Evolutionary conservation across 805 yeast genomes (phyloP).

Genomic region (Tanozyma kutaoensis): DNA sequence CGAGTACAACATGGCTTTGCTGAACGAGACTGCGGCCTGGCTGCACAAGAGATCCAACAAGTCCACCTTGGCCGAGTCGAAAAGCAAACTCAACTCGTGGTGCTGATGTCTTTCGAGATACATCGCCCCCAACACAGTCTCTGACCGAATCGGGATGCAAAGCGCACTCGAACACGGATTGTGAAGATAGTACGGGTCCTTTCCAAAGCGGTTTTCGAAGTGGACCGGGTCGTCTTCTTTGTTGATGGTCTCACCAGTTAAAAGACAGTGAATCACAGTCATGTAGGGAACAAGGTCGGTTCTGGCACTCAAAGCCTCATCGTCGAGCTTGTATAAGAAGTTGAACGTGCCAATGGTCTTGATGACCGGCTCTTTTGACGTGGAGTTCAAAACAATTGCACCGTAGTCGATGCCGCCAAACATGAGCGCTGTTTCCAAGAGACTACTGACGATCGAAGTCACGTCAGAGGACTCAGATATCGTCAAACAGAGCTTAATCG

Average conservation of each 20-base stretch:
- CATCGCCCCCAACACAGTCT: conserved; percentile 30
- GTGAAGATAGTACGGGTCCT: conserved; percentile 26
- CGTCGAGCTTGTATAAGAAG: conserved; percentile 10
- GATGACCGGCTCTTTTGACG: conserved; percentile 10
- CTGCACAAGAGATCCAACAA: conserved; percentile 30
- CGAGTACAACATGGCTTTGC: conserved; percentile 30
- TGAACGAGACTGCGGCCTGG: conserved; percentile 39
- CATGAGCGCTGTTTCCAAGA: conserved; percentile 24
- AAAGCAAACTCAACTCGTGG: conserved; percentile 1
- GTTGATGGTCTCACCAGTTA: conserved; percentile 20
- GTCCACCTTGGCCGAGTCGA: conserved; percentile 22
- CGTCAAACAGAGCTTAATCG: conserved; percentile 31
- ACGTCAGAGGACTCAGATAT: conserved; percentile 33
- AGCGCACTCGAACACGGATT: conserved; percentile 20
- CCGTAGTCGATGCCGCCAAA: conserved; percentile 23
- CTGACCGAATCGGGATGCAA: conserved; percentile 32
- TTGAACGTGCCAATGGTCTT: conserved; percentile 16
- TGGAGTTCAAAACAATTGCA: conserved; percentile 11
- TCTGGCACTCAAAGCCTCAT: conserved; percentile 23
- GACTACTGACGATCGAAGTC: conserved; percentile 19
- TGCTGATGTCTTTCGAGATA: conserved; percentile 21
- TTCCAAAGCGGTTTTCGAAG: conserved; percentile 15
- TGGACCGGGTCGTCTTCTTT: conserved; percentile 19
- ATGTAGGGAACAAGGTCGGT: conserved; percentile 30
- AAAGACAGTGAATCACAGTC: conserved; percentile 23